phyloP scores from a whole-genome alignment of 306 rosid species.

The Rosa persica region DNA sequence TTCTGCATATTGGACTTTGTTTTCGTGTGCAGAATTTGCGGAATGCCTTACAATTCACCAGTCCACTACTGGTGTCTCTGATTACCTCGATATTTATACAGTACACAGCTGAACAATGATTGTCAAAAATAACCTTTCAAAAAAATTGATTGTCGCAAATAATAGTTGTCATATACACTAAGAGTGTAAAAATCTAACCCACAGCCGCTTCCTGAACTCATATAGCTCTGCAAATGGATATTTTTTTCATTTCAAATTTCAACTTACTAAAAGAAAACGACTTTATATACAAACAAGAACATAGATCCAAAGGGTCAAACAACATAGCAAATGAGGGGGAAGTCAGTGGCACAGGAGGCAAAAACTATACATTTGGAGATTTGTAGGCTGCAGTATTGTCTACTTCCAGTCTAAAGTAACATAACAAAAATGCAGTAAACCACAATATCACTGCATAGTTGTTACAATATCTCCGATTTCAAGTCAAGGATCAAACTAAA shows the following conservation, averaged over 20 bases:
- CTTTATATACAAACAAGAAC: neutral
- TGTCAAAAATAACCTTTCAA: neutral
- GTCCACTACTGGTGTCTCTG: neutral
- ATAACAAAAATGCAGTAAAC: too few relatives aligned
- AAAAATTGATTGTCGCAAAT: neutral
- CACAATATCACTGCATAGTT: too few relatives aligned
- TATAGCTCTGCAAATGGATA: too few relatives aligned
- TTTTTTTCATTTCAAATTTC: neutral
- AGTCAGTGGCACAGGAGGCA: too few relatives aligned
- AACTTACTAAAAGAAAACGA: neutral
- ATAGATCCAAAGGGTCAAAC: neutral
- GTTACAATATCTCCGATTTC: too few relatives aligned
- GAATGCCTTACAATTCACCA: neutral
- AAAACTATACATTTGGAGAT: too few relatives aligned
- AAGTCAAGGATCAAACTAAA: too few relatives aligned
- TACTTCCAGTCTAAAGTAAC: too few relatives aligned
- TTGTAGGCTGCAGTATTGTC: too few relatives aligned
- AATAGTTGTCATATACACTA: neutral
- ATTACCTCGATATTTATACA: neutral
- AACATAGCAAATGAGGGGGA: neutral
- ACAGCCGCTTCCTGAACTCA: neutral
- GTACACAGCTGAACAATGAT: neutral
- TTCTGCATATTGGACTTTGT: constrained; percentile 3
- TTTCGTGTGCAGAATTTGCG: constrained; percentile 2
- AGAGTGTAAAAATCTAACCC: neutral